Conservation (phyloP, 225 moss, liverwort and hornwort genomes). For the Thuidium tamariscinum region DNA sequence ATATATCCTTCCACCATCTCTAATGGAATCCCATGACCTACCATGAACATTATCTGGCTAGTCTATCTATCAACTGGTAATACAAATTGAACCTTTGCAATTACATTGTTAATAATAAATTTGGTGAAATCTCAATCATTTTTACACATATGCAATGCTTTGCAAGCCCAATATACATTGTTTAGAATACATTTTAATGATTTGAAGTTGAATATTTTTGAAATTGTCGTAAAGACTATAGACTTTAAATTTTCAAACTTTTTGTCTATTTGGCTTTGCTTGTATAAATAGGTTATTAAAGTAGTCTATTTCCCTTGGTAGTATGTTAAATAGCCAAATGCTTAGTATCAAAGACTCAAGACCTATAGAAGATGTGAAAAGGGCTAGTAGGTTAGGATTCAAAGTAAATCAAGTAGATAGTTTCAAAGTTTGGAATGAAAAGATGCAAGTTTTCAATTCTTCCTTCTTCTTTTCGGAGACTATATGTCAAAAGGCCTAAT, state of each 20-base stretch:
- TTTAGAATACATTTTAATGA: background rate
- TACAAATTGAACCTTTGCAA: background rate
- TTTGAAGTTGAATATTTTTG: background rate
- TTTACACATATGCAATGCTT: background rate
- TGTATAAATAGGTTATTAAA: too few species aligned
- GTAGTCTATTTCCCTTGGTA: too few species aligned
- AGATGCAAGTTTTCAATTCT: too few species aligned
- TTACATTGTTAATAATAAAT: background rate
- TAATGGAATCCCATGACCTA: background rate
- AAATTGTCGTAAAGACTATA: background rate
- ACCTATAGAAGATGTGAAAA: too few species aligned
- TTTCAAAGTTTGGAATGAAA: too few species aligned
- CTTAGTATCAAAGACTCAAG: too few species aligned
- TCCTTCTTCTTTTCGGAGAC: too few species aligned
- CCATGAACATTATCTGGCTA: background rate
- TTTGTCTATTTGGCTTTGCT: too few species aligned
- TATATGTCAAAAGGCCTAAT: too few species aligned
- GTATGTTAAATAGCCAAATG: too few species aligned
- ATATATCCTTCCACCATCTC: background rate
- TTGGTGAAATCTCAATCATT: background rate
- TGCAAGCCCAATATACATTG: rapidly evolving
- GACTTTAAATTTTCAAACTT: background rate
- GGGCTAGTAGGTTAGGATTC: too few species aligned
- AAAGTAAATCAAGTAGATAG: too few species aligned
- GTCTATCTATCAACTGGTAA: background rate